These are phyloP conservation scores for Neonectria faginata DNA, from an alignment of 2,329 filamentous ascomycete genomes.

Conservation along the genomic window DNA sequence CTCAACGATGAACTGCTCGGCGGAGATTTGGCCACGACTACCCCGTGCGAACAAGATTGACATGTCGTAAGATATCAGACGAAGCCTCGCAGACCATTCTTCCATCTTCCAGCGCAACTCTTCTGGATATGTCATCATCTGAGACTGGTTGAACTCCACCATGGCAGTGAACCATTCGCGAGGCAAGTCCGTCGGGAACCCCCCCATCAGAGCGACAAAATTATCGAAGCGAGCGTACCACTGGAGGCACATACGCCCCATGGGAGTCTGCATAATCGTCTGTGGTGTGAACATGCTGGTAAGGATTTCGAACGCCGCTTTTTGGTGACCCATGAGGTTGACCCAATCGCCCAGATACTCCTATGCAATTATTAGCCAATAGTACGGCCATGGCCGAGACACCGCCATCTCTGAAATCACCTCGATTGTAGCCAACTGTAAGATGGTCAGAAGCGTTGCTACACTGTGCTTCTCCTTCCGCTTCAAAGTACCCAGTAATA, in stretches of 20 bases:
- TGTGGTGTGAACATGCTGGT: constrained; percentile 82
- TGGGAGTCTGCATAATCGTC: constrained; percentile 76
- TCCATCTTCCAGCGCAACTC: constrained; percentile 76
- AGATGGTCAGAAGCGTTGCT: constrained; percentile 83
- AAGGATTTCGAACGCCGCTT: constrained; percentile 85
- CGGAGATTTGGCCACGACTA: constrained; percentile 71
- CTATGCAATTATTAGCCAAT: constrained; percentile 56
- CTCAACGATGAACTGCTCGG: constrained; percentile 73
- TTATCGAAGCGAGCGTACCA: constrained; percentile 95
- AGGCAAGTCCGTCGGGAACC: constrained; percentile 78
- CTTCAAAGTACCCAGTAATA: constrained; percentile 78
- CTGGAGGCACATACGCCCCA: constrained; percentile 78
- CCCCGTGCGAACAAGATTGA: constrained; percentile 79
- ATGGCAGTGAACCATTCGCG: constrained; percentile 81
- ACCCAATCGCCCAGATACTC: constrained; percentile 97
- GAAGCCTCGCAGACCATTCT: constrained; percentile 72
- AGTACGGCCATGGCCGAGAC: not conserved
- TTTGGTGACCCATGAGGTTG: constrained; percentile 91
- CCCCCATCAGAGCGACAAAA: constrained; percentile 84
- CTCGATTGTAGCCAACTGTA: constrained; percentile 94
- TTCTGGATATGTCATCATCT: constrained; percentile 68
- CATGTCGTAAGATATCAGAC: constrained; percentile 83
- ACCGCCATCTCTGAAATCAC: constrained; percentile 58
- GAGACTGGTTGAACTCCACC: constrained; percentile 71
- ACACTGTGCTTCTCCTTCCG: constrained; percentile 77